These are phyloP conservation scores for Pseudocercospora pini-densiflorae DNA, from an alignment of 2,329 filamentous ascomycete genomes.

Conservation along the genomic window DNA sequence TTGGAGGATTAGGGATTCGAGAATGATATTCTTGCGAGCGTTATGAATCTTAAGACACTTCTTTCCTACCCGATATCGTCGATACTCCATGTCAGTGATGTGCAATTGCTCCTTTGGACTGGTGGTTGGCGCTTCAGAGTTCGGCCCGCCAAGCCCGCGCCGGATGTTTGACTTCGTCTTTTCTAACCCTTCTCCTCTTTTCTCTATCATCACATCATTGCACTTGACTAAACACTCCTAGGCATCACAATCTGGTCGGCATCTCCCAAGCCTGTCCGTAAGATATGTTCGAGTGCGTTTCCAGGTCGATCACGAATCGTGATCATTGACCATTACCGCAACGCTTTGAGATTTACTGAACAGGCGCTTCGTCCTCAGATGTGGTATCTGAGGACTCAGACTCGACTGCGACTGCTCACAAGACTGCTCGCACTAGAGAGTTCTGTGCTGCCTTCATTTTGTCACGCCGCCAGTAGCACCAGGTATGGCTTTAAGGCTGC, in stretches of 20 bases:
- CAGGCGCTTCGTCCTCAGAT: neutral
- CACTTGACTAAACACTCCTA: neutral
- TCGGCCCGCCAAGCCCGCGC: neutral
- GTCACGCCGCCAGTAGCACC: neutral
- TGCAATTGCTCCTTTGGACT: neutral
- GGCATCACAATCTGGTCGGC: no score
- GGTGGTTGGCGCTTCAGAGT: neutral
- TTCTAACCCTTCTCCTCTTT: neutral
- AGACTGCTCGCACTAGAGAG: no score
- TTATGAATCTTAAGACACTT: no score
- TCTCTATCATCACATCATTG: no score
- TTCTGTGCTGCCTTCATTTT: neutral
- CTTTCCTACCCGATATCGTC: no score
- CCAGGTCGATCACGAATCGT: neutral
- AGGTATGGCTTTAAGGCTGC: neutral
- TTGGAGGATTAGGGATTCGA: conserved; percentile 36
- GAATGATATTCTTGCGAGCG: neutral
- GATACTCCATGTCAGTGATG: no score
- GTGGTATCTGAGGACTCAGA: neutral
- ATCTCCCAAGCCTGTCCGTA: no score
- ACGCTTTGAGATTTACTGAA: neutral
- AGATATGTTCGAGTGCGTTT: neutral
- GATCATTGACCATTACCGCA: neutral
- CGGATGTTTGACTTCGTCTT: neutral
- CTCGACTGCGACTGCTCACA: neutral